A percentile compares a stretch with the other conserved stretches of the same genome.
Evolutionary conservation across 306 rosid genomes (phyloP).

Genomic region (Quercus ilex): DNA sequence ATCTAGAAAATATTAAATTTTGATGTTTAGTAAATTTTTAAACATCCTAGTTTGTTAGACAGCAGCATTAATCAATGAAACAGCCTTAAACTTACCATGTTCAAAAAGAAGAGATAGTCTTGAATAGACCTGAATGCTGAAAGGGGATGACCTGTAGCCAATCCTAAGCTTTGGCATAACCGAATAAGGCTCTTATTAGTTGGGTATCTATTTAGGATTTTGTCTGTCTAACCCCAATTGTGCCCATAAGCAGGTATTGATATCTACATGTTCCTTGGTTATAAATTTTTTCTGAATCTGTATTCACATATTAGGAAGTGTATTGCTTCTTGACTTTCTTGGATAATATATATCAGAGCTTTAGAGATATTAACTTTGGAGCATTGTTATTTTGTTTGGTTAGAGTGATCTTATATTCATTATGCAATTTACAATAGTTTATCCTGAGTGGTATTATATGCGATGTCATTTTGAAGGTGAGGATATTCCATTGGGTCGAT

Average conservation of each 20-base stretch:
- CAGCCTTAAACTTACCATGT: background rate
- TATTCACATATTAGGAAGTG: background rate
- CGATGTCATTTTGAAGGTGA: constrained; percentile 56
- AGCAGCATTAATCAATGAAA: background rate
- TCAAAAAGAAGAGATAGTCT: background rate
- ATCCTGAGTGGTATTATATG: constrained; percentile 22
- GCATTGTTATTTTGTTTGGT: background rate
- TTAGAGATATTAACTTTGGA: constrained; percentile 9
- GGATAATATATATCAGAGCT: constrained; percentile 11
- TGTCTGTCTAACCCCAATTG: background rate
- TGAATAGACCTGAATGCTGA: background rate
- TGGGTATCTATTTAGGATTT: background rate
- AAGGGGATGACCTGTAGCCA: background rate
- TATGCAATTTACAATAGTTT: constrained; percentile 9
- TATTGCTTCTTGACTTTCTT: background rate
- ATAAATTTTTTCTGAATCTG: background rate
- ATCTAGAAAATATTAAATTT: background rate
- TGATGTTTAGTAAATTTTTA: background rate
- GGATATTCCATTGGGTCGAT: constrained; percentile 58
- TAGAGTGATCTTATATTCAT: background rate
- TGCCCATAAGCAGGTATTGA: background rate
- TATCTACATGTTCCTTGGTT: background rate
- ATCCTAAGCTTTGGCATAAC: background rate
- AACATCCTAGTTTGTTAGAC: background rate
- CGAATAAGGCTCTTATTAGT: background rate